phyloP scores from a whole-genome alignment of 2,329 filamentous ascomycete genomes.

The Colletotrichum tabaci region DNA sequence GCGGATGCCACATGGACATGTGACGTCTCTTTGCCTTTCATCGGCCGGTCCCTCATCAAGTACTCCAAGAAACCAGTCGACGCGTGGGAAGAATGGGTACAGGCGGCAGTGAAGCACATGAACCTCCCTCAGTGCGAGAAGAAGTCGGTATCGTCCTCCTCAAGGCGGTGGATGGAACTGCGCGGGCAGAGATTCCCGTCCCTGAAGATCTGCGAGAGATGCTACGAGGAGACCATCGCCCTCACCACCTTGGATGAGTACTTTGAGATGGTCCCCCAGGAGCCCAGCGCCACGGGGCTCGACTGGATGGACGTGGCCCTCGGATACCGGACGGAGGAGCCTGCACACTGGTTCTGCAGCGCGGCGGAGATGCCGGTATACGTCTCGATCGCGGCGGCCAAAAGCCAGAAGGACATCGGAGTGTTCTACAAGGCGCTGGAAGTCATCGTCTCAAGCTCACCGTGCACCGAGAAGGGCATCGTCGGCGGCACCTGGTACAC shows the following conservation, averaged over 20 bases:
- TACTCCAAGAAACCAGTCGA: conserved; percentile 39
- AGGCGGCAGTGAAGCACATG: conserved; percentile 44
- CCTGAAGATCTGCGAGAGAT: conserved; percentile 52
- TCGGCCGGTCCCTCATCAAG: conserved; percentile 43
- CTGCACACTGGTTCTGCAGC: conserved; percentile 14
- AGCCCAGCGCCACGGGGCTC: background rate
- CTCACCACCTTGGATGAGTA: conserved; percentile 48
- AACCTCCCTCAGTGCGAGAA: conserved; percentile 50
- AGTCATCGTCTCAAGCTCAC: conserved; percentile 44
- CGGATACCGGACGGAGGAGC: background rate
- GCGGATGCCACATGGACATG: conserved; percentile 51
- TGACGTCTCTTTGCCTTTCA: conserved; percentile 48
- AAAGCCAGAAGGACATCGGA: conserved; percentile 46
- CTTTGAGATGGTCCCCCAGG: conserved; percentile 40
- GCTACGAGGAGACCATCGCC: conserved; percentile 53
- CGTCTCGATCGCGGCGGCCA: conserved; percentile 47
- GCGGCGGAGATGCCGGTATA: conserved; percentile 37
- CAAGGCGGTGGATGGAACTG: conserved; percentile 48
- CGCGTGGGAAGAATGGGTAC: conserved; percentile 51
- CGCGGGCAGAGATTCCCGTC: conserved; percentile 45
- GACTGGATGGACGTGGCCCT: conserved; percentile 30
- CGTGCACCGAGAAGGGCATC: conserved; percentile 50
- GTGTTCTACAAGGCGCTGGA: conserved; percentile 48
- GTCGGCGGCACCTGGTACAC: conserved; percentile 54
- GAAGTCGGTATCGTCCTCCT: conserved; percentile 44